Evolutionary conservation across 306 rosid genomes (phyloP).

Genomic region (Cajanus cajan): DNA sequence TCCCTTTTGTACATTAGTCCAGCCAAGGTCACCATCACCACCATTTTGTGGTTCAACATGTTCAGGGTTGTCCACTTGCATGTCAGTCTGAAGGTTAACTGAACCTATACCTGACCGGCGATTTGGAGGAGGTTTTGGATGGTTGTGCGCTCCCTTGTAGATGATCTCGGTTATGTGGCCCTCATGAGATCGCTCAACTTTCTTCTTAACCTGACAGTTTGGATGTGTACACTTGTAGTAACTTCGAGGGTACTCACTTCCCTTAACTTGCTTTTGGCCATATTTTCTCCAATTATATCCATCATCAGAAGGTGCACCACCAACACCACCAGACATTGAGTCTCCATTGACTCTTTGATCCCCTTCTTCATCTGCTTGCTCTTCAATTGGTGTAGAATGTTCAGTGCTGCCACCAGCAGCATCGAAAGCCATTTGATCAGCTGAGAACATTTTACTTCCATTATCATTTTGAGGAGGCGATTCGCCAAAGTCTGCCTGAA

Average conservation of each 20-base stretch:
- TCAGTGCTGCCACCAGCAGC: conserved; percentile 41
- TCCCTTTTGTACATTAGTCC: conserved; percentile 62
- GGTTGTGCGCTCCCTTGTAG: conserved; percentile 93
- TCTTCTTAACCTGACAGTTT: conserved; percentile 88
- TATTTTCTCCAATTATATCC: conserved; percentile 97
- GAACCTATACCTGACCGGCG: conserved; percentile 74
- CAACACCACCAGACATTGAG: conserved; percentile 53
- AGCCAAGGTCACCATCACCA: conserved; percentile 50
- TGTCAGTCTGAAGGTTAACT: conserved; percentile 47
- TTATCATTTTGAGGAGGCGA: conserved; percentile 49
- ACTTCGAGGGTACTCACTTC: conserved; percentile 94
- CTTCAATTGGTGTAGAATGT: conserved; percentile 64
- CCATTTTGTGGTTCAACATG: conserved; percentile 59
- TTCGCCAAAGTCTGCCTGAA: conserved; percentile 48
- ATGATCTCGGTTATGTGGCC: conserved; percentile 95
- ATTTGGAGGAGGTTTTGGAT: conserved; percentile 73
- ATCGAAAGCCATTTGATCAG: conserved; percentile 53
- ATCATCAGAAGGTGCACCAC: conserved; percentile 74
- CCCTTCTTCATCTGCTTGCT: conserved; percentile 72
- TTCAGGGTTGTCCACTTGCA: conserved; percentile 67
- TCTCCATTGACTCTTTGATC: conserved; percentile 71
- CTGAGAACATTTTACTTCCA: conserved; percentile 33
- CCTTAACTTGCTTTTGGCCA: conserved; percentile 96
- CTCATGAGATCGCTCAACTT: conserved; percentile 87
- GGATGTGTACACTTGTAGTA: conserved; percentile 91